Base-by-base conservation (phyloP, 768 basidiomycete species). In the Boletus patriciae region DNA sequence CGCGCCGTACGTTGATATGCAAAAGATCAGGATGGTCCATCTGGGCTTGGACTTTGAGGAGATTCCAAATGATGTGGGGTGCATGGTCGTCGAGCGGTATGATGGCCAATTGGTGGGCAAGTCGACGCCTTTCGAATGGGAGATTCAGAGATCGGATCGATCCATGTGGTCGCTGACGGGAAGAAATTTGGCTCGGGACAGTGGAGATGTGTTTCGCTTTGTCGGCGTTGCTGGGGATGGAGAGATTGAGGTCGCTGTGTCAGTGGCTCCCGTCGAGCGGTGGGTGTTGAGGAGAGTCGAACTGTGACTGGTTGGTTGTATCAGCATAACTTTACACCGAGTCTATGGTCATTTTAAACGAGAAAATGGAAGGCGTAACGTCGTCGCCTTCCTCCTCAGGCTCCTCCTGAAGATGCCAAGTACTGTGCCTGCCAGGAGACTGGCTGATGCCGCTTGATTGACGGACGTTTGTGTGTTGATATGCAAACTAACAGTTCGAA, bases 31-130 rank as follows among this genome's bases (percentile, higher is more conserved):
- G 43, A 71, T 81, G 50, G 70, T 71, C 18, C 80, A 80, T 54
- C 47, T 79, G 8, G 72, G 65, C 42, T 62, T 80, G 34, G 70
- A 78, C 52, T 79, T 79, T 57, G 60, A 59, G 4, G 54, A 61
- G n/a, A 62, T 77, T 23, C 69, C 66, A 0, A 23, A 59, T 6
- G 59, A 52, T 29, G 56, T 7, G 18, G 46, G 6, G 18, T 23
- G 9, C 36, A 23, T 57, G 43, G 42, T 57, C 37, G 29, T 62
- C 27, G 63, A 55, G 54, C 61, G 56, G 46, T 58, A 42, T 34
- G 48, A 21, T 4, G 48, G 25, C 6, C 13, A 27, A 40, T 34
- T 12, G 25, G 45, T 18, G 10, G 23, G 13, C 19, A 36, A 40
- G 8, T 37, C 25, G 48, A 21, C 4, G 5, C 12, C 6, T 6